Conservation (phyloP, 2,329 filamentous ascomycete genomes). For the Colletotrichum neosansevieriae region DNA sequence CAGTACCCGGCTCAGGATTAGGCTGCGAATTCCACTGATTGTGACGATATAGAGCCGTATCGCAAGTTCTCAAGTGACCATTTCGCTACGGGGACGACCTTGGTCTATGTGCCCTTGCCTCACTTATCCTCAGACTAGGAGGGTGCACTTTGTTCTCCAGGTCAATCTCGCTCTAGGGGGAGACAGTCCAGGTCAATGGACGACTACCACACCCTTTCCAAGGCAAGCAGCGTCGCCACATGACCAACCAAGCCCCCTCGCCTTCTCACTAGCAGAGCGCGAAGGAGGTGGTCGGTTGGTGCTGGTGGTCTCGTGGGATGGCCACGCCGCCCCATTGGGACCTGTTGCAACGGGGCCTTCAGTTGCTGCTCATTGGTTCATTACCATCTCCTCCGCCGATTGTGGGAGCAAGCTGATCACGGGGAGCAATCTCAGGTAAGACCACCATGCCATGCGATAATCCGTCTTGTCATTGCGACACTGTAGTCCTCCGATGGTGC, state of each 20-base stretch:
- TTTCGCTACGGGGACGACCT: no score
- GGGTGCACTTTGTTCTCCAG: background rate
- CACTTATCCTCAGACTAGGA: no score
- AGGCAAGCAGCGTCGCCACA: constrained; percentile 23
- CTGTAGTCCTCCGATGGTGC: background rate
- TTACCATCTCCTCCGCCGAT: constrained; percentile 2
- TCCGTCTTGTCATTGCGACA: background rate
- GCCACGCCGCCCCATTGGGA: constrained; percentile 5
- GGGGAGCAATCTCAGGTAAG: constrained; percentile 8
- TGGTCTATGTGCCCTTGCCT: no score
- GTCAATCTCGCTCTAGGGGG: background rate
- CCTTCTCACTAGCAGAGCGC: constrained; percentile 1
- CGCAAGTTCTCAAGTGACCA: constrained; percentile 15
- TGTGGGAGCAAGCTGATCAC: constrained; percentile 18
- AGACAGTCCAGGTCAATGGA: constrained; percentile 8
- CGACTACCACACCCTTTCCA: constrained; percentile 28
- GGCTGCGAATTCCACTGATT: background rate
- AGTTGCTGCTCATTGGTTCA: background rate
- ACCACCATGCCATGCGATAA: constrained; percentile 2
- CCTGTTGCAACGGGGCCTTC: background rate
- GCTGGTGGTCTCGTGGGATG: constrained; percentile 24
- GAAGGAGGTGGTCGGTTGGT: constrained; percentile 1
- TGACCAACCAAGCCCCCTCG: constrained; percentile 13
- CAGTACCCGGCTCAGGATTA: no score
- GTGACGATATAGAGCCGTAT: constrained; percentile 6